Percentiles rank a stretch among this genome's conserved stretches.
phyloP scores from a whole-genome alignment of 768 basidiomycete genomes.

The Panaeolus papilionaceus region DNA sequence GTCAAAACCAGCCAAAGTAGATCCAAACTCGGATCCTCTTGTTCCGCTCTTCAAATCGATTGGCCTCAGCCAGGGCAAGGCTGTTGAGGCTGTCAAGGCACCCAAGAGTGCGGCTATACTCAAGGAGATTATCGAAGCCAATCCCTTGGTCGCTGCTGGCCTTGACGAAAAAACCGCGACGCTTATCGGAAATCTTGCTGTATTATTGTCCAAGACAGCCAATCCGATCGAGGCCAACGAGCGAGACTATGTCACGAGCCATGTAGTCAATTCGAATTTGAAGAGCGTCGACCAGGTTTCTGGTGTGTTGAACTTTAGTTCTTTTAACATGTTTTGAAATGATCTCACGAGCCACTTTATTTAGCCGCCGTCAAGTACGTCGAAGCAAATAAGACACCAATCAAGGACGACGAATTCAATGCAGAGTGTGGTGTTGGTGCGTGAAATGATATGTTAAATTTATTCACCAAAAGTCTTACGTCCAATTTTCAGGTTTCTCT shows the following conservation, averaged over 20 bases:
- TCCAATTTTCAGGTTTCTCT: conserved; percentile 65
- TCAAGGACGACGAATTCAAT: conserved; percentile 76
- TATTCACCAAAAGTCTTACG: conserved; percentile 15
- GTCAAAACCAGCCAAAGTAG: conserved; percentile 35
- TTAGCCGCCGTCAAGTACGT: conserved; percentile 81
- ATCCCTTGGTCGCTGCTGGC: conserved; percentile 50
- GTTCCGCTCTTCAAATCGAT: conserved; percentile 73
- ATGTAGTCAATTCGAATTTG: conserved; percentile 74
- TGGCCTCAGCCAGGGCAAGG: conserved; percentile 77
- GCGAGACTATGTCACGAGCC: conserved; percentile 66
- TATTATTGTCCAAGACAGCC: conserved; percentile 61
- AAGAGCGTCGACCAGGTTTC: conserved; percentile 86
- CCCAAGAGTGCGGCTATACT: conserved; percentile 77
- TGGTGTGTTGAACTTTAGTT: conserved; percentile 54
- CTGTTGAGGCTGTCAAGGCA: conserved; percentile 82
- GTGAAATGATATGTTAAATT: conserved; percentile 34
- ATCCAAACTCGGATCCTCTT: conserved; percentile 37
- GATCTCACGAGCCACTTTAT: conserved; percentile 14
- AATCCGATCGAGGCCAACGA: conserved; percentile 53
- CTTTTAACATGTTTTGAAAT: conserved; percentile 9
- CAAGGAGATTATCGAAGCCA: conserved; percentile 68
- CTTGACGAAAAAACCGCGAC: conserved; percentile 82
- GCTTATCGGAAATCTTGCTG: conserved; percentile 70
- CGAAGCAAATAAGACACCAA: conserved; percentile 61
- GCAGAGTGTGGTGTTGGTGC: conserved; percentile 86